Percentiles rank a stretch among this genome's conserved stretches.
Evolutionary conservation across 2,329 filamentous ascomycete genomes (phyloP).

Genomic region (Zasmidium citrigriseum): DNA sequence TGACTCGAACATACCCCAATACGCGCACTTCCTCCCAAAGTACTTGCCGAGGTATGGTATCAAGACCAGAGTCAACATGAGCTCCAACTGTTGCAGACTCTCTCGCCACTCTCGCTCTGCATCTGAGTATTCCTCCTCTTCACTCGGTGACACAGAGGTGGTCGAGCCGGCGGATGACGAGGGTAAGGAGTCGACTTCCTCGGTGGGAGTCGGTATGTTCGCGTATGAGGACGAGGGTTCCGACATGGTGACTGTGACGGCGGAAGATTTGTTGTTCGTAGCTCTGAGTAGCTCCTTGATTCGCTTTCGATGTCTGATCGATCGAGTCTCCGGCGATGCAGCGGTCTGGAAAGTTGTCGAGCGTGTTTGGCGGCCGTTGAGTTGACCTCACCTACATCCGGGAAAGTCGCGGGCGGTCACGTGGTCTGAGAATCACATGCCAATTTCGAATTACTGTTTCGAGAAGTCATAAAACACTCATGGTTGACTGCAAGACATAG

Average conservation of each 20-base stretch:
- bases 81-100: slow-evolving; percentile 88
- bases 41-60: slow-evolving; percentile 95
- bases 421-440: background rate
- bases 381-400: background rate
- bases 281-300: too few relatives aligned
- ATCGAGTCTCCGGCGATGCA: too few relatives aligned
- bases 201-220: slow-evolving; percentile 41
- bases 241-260: too few relatives aligned
- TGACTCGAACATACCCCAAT: slow-evolving; percentile 74
- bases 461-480: too few relatives aligned
- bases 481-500: too few relatives aligned
- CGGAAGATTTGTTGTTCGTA: too few relatives aligned
- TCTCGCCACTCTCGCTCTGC: slow-evolving; percentile 95
- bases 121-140: slow-evolving; percentile 63
- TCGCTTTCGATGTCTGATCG: too few relatives aligned
- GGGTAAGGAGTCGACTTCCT: slow-evolving; percentile 53
- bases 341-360: background rate
- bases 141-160: slow-evolving; percentile 49
- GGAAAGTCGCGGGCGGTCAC: background rate
- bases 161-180: slow-evolving; percentile 52
- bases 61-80: slow-evolving; percentile 90
- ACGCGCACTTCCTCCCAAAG: slow-evolving; percentile 90
- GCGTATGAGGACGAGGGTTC: slow-evolving; percentile 56
- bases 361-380: background rate
- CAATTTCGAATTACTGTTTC: too few relatives aligned